phyloP scores from a whole-genome alignment of 371 early-diverging fungal genomes.

The Apophysomyces variabilis region DNA sequence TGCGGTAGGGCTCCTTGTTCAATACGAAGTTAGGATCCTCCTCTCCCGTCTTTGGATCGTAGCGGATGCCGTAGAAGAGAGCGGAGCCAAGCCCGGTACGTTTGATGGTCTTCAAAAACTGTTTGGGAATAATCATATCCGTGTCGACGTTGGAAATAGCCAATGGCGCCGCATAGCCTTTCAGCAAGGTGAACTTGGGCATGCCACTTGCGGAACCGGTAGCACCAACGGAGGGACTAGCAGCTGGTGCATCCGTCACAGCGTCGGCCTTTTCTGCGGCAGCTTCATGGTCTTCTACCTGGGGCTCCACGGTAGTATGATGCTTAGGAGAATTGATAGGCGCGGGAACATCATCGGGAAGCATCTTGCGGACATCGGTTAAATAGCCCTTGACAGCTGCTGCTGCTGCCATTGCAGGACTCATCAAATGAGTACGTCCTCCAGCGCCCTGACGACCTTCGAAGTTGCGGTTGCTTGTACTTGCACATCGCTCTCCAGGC shows the following conservation, averaged over 20 bases:
- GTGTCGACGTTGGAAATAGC: conserved; percentile 71
- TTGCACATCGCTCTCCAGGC: conserved; percentile 72
- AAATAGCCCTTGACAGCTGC: conserved; percentile 52
- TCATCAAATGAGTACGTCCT: conserved; percentile 60
- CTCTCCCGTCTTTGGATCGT: conserved; percentile 46
- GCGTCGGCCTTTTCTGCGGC: conserved; percentile 27
- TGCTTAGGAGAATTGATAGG: conserved; percentile 24
- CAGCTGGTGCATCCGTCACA: conserved; percentile 29
- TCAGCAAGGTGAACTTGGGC: conserved; percentile 62
- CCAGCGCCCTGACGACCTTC: conserved; percentile 74
- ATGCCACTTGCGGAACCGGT: conserved; percentile 48
- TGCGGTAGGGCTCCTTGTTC: conserved; percentile 61
- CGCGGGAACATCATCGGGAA: conserved; percentile 25
- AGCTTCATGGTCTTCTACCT: conserved; percentile 20
- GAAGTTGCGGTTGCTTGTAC: conserved; percentile 76
- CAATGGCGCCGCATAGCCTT: conserved; percentile 64
- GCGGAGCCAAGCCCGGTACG: conserved; percentile 69
- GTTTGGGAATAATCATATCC: conserved; percentile 78
- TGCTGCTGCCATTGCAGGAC: conserved; percentile 60
- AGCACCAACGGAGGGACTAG: conserved; percentile 6
- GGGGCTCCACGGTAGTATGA: conserved; percentile 22
- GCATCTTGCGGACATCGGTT: conserved; percentile 49
- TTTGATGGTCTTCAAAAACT: conserved; percentile 77
- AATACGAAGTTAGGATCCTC: conserved; percentile 65
- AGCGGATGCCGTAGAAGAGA: conserved; percentile 66